Evolutionary conservation across 129 eudicot genomes (phyloP).

Genomic region (Escallonia rubra): DNA sequence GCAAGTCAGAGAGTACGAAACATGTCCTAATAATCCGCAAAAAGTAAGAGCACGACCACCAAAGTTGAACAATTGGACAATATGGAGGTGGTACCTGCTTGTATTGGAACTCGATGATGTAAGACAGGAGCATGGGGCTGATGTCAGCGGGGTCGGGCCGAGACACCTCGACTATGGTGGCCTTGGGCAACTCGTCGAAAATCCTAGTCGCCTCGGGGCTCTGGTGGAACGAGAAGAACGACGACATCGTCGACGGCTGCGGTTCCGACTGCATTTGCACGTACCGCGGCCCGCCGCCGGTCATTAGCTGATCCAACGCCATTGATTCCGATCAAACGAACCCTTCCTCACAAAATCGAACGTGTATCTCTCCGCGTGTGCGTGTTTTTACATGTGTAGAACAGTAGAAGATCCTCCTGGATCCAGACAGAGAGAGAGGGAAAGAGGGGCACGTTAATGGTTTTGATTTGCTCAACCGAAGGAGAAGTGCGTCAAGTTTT

Average conservation of each 20-base stretch:
- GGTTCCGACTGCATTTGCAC: slow-evolving; percentile 74
- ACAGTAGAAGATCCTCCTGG: no score
- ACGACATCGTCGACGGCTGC: slow-evolving; percentile 34
- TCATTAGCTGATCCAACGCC: slow-evolving; percentile 67
- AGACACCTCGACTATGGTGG: slow-evolving; percentile 68
- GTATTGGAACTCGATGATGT: slow-evolving; percentile 80
- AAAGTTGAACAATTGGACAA: no score
- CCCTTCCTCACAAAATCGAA: slow-evolving; percentile 2
- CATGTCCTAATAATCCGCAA: no score
- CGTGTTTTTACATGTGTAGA: no score
- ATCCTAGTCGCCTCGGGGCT: slow-evolving; percentile 61
- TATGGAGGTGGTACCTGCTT: slow-evolving; percentile 47
- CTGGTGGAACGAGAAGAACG: slow-evolving; percentile 55
- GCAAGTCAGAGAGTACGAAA: no score
- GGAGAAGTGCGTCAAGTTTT: background rate
- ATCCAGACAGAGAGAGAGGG: background rate
- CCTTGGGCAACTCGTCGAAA: slow-evolving; percentile 84
- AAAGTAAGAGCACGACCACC: no score
- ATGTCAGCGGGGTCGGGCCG: slow-evolving; percentile 90
- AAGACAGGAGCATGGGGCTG: slow-evolving; percentile 72
- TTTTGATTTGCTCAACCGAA: background rate
- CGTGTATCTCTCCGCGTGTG: no score
- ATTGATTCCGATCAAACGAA: slow-evolving; percentile 19
- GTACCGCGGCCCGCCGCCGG: slow-evolving; percentile 56
- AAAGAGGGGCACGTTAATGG: background rate